A percentile compares a stretch with the other conserved stretches of the same genome.
Conservation (phyloP, 2,329 filamentous ascomycete genomes). For the Beauveria scarabaeidicola region DNA sequence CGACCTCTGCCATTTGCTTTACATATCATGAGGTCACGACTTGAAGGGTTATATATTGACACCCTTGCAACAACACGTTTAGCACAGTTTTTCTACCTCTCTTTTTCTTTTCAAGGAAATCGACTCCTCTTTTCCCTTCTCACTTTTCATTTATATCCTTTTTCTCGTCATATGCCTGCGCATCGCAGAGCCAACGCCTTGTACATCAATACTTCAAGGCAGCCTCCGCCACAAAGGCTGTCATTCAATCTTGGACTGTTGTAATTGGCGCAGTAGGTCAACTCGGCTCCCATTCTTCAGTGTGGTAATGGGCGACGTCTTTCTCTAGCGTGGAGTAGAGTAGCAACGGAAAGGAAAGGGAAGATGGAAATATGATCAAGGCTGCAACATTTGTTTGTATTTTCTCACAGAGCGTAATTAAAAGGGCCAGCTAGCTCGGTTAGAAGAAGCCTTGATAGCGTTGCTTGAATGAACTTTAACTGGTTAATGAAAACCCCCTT, state of each 20-base stretch:
- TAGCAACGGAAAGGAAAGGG: not conserved
- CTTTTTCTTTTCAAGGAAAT: not conserved
- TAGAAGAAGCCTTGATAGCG: not conserved
- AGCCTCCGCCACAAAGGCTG: constrained; percentile 23
- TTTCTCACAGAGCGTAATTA: not conserved
- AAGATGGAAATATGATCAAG: not conserved
- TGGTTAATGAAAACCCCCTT: too few species aligned
- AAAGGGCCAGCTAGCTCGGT: not conserved
- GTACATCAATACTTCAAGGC: constrained; percentile 22
- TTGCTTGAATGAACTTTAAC: not conserved
- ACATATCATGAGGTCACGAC: constrained; percentile 10
- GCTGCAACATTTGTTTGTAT: not conserved
- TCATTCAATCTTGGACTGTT: not conserved
- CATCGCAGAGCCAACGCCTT: constrained; percentile 12
- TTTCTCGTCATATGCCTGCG: not conserved
- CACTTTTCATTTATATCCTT: not conserved
- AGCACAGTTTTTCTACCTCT: not conserved
- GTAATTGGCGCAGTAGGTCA: not conserved
- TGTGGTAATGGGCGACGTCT: constrained; percentile 6
- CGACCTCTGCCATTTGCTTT: not conserved
- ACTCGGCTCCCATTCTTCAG: not conserved
- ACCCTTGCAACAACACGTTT: not conserved
- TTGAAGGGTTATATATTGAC: not conserved
- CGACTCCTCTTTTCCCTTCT: constrained; percentile 9
- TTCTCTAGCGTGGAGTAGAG: not conserved